phyloP scores from a whole-genome alignment of 192 early-diverging fungal genomes.

The Rhizophagus clarus region DNA sequence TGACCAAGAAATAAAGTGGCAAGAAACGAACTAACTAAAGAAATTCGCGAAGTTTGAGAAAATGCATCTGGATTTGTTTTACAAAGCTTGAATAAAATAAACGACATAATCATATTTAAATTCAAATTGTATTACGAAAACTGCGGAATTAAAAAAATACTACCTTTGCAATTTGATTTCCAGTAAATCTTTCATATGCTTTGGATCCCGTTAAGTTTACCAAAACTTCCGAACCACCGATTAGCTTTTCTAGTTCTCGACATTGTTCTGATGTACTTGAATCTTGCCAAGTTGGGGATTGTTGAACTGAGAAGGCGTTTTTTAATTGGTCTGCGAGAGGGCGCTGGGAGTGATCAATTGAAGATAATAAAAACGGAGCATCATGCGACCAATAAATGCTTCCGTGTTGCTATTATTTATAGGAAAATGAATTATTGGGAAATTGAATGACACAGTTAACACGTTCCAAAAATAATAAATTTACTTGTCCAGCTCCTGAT shows the following conservation, averaged over 20 bases:
- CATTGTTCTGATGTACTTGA: conserved; percentile 72
- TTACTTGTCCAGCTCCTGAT: conserved; percentile 71
- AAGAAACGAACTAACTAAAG: conserved; percentile 74
- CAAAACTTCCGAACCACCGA: conserved; percentile 63
- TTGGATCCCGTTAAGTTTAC: conserved; percentile 73
- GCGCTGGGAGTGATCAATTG: conserved; percentile 39
- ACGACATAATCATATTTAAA: not conserved
- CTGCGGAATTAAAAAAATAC: not conserved
- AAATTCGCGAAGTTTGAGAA: conserved; percentile 58
- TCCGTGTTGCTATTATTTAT: conserved; percentile 71
- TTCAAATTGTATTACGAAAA: conserved; percentile 3
- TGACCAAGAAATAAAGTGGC: conserved; percentile 63
- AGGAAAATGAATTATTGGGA: not conserved
- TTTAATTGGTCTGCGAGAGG: conserved; percentile 56
- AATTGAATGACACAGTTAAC: not conserved
- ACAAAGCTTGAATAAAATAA: conserved; percentile 41
- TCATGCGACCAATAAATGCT: conserved; percentile 73
- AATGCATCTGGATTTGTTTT: conserved; percentile 42
- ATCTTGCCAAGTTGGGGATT: conserved; percentile 87
- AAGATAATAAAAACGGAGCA: conserved; percentile 45
- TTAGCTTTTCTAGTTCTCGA: conserved; percentile 55
- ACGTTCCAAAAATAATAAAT: not conserved
- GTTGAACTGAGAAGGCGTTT: conserved; percentile 52
- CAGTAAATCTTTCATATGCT: conserved; percentile 83
- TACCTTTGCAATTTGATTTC: conserved; percentile 73